A percentile compares a stretch with the other conserved stretches of the same genome.
Conservation (phyloP, 305 asterid species). For the Lippia alba region DNA sequence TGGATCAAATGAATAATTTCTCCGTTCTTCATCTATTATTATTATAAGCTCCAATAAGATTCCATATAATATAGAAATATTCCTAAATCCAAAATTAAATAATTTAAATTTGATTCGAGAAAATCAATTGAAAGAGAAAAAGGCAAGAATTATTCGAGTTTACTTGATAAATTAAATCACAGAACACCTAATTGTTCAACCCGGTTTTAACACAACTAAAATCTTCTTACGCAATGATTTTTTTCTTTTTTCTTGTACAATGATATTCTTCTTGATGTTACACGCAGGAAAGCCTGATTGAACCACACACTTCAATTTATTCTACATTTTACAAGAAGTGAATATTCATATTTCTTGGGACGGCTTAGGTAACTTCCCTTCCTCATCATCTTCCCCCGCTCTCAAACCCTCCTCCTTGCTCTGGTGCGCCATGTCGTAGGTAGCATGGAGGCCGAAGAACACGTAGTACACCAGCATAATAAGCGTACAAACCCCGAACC, state of each 20-base stretch:
- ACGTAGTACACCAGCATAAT: conserved; percentile 68
- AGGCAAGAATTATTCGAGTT: no score
- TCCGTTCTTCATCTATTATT: no score
- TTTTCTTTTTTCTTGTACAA: conserved; percentile 1
- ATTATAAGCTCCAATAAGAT: no score
- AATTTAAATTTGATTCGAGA: no score
- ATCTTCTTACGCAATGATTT: neutral
- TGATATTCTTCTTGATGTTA: neutral
- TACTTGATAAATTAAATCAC: no score
- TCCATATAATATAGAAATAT: no score
- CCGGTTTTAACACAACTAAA: no score
- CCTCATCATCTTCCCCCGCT: conserved; percentile 38
- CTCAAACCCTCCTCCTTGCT: conserved; percentile 41
- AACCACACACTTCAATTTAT: neutral
- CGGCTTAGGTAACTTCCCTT: conserved; percentile 23
- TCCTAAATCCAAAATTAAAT: no score
- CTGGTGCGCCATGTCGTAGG: conserved; percentile 66
- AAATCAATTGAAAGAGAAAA: no score
- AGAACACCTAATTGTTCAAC: no score
- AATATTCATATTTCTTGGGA: neutral
- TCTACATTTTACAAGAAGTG: neutral
- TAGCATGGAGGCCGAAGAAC: conserved; percentile 74
- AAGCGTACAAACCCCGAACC: conserved; percentile 67
- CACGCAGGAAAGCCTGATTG: neutral
- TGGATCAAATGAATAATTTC: no score